phyloP scores from a whole-genome alignment of 352 stramenopile species.

The Achlya hypogyna region DNA sequence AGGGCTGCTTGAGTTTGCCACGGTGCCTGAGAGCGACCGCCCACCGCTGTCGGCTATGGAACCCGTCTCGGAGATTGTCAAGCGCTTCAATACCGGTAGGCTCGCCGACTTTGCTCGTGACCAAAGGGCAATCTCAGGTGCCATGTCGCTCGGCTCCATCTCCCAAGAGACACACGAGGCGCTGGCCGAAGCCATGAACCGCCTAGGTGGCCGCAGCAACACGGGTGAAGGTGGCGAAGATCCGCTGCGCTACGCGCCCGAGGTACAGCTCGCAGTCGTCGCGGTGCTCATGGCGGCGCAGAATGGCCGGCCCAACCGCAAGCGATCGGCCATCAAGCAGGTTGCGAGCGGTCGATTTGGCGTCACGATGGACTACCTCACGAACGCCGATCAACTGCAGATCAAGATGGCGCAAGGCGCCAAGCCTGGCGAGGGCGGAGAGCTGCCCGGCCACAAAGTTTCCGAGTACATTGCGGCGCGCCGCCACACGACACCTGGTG shows the following conservation, averaged over 20 bases:
- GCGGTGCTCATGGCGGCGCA: not conserved
- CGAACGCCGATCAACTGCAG: slow-evolving; percentile 95
- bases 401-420: slow-evolving; percentile 98
- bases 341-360: slow-evolving; percentile 93
- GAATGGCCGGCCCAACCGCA: slow-evolving; percentile 36
- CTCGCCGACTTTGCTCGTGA: not conserved
- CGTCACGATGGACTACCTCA: slow-evolving; percentile 95
- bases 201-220: slow-evolving; percentile 89
- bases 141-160: slow-evolving; percentile 95
- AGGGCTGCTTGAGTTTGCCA: slow-evolving; percentile 92
- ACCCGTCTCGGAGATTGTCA: slow-evolving; percentile 88
- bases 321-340: slow-evolving; percentile 92
- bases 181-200: slow-evolving; percentile 93
- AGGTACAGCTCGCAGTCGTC: not conserved
- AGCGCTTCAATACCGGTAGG: slow-evolving; percentile 90
- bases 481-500: slow-evolving; percentile 93
- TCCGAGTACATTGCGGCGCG: slow-evolving; percentile 94
- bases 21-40: slow-evolving; percentile 82
- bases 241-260: slow-evolving; percentile 52
- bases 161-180: slow-evolving; percentile 94
- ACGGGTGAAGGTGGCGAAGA: slow-evolving; percentile 96
- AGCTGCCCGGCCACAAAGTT: slow-evolving; percentile 95
- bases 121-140: slow-evolving; percentile 16
- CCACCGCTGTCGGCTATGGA: slow-evolving; percentile 90
- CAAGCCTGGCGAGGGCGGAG: slow-evolving; percentile 94